phyloP scores from a whole-genome alignment of 306 rosid species.

The Vachellia pachyceras region DNA sequence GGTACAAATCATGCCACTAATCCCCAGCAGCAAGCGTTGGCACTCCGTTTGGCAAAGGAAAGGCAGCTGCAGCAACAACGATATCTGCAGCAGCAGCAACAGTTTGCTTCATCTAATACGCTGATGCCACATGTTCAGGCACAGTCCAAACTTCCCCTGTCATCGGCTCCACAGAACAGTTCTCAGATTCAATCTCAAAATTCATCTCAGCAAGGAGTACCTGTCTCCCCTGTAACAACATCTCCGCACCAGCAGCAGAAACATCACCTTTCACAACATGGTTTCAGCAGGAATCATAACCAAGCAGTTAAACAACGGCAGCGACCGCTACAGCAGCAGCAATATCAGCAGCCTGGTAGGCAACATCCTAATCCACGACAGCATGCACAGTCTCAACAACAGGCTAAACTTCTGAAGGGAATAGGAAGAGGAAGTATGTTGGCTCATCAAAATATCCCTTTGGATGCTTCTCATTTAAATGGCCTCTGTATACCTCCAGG shows the following conservation, averaged over 20 bases:
- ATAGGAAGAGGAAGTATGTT: constrained; percentile 74
- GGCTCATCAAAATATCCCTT: constrained; percentile 68
- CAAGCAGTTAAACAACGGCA: constrained; percentile 81
- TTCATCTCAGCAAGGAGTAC: constrained; percentile 67
- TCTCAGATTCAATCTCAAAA: constrained; percentile 73
- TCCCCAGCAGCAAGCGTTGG: constrained; percentile 76
- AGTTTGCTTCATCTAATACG: constrained; percentile 73
- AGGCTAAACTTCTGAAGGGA: constrained; percentile 77
- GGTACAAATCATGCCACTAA: constrained; percentile 69
- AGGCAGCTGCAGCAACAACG: constrained; percentile 77
- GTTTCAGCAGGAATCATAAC: constrained; percentile 75
- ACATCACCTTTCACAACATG: constrained; percentile 81
- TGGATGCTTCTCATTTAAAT: constrained; percentile 77
- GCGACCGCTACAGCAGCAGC: constrained; percentile 74
- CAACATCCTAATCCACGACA: constrained; percentile 92
- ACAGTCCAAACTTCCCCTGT: constrained; percentile 74
- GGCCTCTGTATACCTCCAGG: constrained; percentile 77
- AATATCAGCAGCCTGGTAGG: constrained; percentile 80
- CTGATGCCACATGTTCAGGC: constrained; percentile 66
- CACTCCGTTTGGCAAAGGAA: constrained; percentile 74
- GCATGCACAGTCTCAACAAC: constrained; percentile 79
- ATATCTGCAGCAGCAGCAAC: constrained; percentile 71
- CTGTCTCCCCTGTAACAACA: constrained; percentile 69
- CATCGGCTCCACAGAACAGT: constrained; percentile 69
- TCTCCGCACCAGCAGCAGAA: constrained; percentile 91